Evolutionary conservation across 345 rosid species (phyloP), one percentile per base, ranked within the genome.

Genomic region (Nephelium lappaceum): DNA sequence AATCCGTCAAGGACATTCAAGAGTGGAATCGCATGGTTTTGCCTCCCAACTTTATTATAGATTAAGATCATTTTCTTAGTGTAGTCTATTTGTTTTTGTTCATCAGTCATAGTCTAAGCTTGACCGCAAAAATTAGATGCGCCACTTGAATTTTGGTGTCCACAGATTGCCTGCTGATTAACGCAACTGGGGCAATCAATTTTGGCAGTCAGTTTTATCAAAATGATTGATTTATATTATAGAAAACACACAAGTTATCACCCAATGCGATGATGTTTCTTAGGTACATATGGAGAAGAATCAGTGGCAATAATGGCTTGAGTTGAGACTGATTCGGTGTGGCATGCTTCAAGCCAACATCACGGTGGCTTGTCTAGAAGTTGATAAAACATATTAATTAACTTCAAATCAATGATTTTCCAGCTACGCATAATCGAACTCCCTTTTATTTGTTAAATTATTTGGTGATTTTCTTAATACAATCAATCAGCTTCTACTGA

Each of bases 1-100:
- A 62, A 64, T 67, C 73, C 66, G 31, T n/a, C 70, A 6, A 10
- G n/a, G 49, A 69, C 62, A 57, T 49, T 43, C 43, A 61, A 8
- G 80, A 72, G 51, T 45, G 42, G 62, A 49, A 64, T 79, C 83
- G 73, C 86, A 70, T 81, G 83, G 81, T 65, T 53, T 58, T 83
- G 84, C 78, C 76, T 79, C 65, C 75, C 31, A 71, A 60, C 72
- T 78, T 36, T 8, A 55, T 72, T 9, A 72, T 10, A 31, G 36
- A 25, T 11, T 12, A 8, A 25, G n/a, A 36, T 14, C 11, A 1
- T 72, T 68, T 55, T n/a, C 36, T 36, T 16, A 51, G 5, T 51
- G 7, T 16, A 51, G 57, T 51, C 16, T 51, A 51, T 51, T 51
- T 15, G 36, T 4, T 51, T 18, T 51, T 51, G n/a, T 58, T 19